Evolutionary conservation across 169 alveolate species (phyloP), one percentile per base, ranked within the genome.

Genomic region (Eimeria brunetti): DNA sequence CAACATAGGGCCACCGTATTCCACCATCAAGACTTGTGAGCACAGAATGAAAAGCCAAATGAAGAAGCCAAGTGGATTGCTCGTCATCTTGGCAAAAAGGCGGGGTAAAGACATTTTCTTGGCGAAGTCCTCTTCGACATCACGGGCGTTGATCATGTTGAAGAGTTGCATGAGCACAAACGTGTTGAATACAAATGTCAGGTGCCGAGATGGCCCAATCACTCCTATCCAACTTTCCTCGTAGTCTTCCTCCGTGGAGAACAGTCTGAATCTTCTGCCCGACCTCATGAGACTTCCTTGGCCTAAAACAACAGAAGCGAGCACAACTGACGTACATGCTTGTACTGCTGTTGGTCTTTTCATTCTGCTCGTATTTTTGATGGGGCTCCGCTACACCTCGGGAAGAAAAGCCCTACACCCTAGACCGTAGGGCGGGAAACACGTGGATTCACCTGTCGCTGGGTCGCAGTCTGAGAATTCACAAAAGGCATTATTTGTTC

Each of bases 71-170:
- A 88, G 33, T 0, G 83, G 92, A 60, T 94, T 94, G 27, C 97
- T 96, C 58, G 84, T 36, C 96, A 92, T 92, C 53, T 51, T 62
- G 76, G 67, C 78, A 27, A 92, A 80, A 22, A 88, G 96, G 20
- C 71, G 75, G 9, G 76, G 78, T 46, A 98, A 97, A 14, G 98
- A 95, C 94, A 97, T 97, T 38, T 96, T 46, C 88, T 98, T 98
- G 91, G 98, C 98, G 95, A 97, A 71, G 41, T 97, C 98, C 95
- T 97, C 89, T 51, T 94, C 90, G 64, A 99, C 96, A 67, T 97
- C 98, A 92, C 99, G 95, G 41, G 98, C 97, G 95, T 98, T 98
- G 71, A 98, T 73, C 97, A 96, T 96, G 96, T 98, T 98, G 71
- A 89, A 89, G 24, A 95, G 38, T 89, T 98, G 98, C 96, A 98